These are phyloP conservation scores for Filosporella fistucella DNA, from an alignment of 495 filamentous ascomycete genomes.

Conservation along the genomic window DNA sequence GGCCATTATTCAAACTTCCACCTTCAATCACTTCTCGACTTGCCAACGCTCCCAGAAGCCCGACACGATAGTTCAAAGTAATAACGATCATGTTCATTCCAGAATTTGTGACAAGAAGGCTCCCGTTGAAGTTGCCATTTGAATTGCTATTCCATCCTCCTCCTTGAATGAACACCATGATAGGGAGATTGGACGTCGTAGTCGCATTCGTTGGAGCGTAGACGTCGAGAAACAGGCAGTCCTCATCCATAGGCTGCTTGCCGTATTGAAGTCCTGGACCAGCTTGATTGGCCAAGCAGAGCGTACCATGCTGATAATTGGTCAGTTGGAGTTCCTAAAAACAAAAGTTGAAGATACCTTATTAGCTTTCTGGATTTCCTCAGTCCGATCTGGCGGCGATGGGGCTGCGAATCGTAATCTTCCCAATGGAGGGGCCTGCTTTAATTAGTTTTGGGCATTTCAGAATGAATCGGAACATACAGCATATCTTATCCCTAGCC, in stretches of 20 bases:
- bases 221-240: constrained; percentile 74
- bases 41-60: constrained; percentile 69
- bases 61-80: constrained; percentile 72
- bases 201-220: constrained; percentile 49
- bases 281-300: constrained; percentile 12
- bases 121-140: constrained; percentile 65
- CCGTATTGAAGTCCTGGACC: constrained; percentile 13
- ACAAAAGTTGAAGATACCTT: constrained; percentile 3
- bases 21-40: constrained; percentile 48
- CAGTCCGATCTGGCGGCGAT: constrained; percentile 10
- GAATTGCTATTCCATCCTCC: constrained; percentile 62
- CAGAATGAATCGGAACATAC: neutral
- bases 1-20: constrained; percentile 62
- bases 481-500: constrained; percentile 51
- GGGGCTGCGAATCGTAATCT: constrained; percentile 47
- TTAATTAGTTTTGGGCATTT: neutral
- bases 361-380: constrained; percentile 8
- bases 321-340: neutral
- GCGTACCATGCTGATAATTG: constrained; percentile 1
- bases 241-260: constrained; percentile 46
- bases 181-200: constrained; percentile 47
- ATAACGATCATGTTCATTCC: constrained; percentile 61
- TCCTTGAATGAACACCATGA: constrained; percentile 72
- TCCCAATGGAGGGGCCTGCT: constrained; percentile 41
- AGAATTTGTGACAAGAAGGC: constrained; percentile 53